These are phyloP conservation scores for Alternaria sp. DNA, from an alignment of 2,329 filamentous ascomycete species.

Conservation along the genomic window DNA sequence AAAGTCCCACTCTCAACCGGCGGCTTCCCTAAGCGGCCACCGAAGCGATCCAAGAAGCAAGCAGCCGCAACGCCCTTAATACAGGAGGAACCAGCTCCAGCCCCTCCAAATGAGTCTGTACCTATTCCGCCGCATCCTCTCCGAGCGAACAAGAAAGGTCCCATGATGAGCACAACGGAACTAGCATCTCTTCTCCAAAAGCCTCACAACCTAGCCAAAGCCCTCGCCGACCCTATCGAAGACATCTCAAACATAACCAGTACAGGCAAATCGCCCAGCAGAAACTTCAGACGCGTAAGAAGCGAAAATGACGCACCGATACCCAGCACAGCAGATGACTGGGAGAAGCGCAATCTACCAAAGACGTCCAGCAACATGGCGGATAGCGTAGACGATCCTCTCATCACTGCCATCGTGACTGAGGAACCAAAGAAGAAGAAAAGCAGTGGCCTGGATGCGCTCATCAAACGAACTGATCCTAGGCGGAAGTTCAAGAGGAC, in stretches of 20 bases:
- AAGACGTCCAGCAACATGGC: constrained; percentile 5
- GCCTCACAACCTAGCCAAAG: constrained; percentile 20
- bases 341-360: constrained; percentile 38
- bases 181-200: constrained; percentile 34
- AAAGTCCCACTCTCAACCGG: constrained; percentile 33
- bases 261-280: constrained; percentile 13
- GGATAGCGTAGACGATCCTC: neutral
- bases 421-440: constrained; percentile 14
- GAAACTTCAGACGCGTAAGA: constrained; percentile 35
- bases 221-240: constrained; percentile 31
- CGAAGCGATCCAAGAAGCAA: constrained; percentile 13
- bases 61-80: neutral
- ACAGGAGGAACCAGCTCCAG: neutral
- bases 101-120: constrained; percentile 17
- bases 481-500: constrained; percentile 37
- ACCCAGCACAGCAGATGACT: constrained; percentile 34
- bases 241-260: constrained; percentile 12
- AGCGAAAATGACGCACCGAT: constrained; percentile 45
- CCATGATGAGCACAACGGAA: constrained; percentile 38
- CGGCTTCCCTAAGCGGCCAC: constrained; percentile 31
- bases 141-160: constrained; percentile 22
- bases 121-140: constrained; percentile 28
- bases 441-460: constrained; percentile 27
- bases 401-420: neutral
- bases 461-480: constrained; percentile 43